Base-by-base conservation (phyloP, 75 land plant genomes). In the Gnetum montanum region DNA sequence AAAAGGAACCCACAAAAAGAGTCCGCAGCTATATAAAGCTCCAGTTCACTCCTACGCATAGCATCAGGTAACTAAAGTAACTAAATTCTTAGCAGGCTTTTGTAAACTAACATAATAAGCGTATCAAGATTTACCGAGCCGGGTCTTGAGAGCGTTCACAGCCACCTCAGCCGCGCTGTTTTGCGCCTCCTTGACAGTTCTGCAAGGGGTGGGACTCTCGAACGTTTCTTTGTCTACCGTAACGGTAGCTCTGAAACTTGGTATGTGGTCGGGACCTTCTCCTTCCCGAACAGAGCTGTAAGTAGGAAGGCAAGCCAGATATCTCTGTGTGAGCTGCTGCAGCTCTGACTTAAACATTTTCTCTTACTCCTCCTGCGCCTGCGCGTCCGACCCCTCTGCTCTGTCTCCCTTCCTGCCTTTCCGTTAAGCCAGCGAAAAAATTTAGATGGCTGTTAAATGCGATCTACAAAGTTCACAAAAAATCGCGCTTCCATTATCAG, bases 241-340 rank as follows among this genome's bases (percentile, higher is more conserved):
- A 19, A 73, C 71, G 3, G 57, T 46, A 26, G 71, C 76, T 31
- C 55, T 71, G 59, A 71, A 71, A 11, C 71, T 35, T 1, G 60
- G 66, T 8, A 61, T 62, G 58, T 73, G 71, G 18, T 73, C 66
- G 11, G 76, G 76, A 23, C 76, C 76, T 44, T 71, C 74, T n/a
- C 76, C 76, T 0, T 41, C 16, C 24, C 54, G 36, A n/a, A 58
- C 56, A 20, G 66, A 61, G 11, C 57, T 28, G 44, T 67, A 73
- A 4, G 59, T 46, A 8, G 76, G 76, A 35, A 73, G 34, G 35
- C 63, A 62, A 45, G 57, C 23, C 45, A 46, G 57, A 27, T 64
- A 48, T 34, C 55, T 60, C 50, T 73, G 76, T 16, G 71, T 66
- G 16, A 73, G 26, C 49, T 73, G 71, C 43, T 73, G 76, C 53